Evolutionary conservation across 257 asterid species (phyloP).

Genomic region (Capsicum chinense): DNA sequence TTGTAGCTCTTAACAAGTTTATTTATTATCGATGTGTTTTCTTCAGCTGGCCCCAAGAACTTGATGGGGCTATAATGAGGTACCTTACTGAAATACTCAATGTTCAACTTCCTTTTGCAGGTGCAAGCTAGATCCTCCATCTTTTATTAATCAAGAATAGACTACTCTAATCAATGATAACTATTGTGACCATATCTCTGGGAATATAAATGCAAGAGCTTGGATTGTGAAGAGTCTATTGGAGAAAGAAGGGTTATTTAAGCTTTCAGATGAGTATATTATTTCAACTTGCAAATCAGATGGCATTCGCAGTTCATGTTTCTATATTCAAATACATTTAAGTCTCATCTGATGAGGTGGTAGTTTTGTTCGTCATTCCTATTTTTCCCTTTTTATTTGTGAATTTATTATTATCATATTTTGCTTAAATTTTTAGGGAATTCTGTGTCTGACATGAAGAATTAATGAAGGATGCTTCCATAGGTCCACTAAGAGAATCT

Average conservation of each 20-base stretch:
- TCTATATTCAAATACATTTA: too few species aligned
- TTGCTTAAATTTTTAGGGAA: slow-evolving; percentile 57
- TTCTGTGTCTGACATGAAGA: slow-evolving; percentile 99
- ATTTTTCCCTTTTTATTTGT: slow-evolving; percentile 10
- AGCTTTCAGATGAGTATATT: too few species aligned
- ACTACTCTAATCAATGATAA: not conserved
- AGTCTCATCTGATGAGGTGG: too few species aligned
- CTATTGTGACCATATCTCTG: slow-evolving; percentile 29
- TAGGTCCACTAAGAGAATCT: slow-evolving; percentile 97
- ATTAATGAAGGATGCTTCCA: slow-evolving; percentile 97
- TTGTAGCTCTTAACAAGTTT: not conserved
- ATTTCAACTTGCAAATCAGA: too few species aligned
- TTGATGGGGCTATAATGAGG: slow-evolving; percentile 97
- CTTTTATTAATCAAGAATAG: not conserved
- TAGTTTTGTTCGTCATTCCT: not conserved
- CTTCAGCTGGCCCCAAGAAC: slow-evolving; percentile 79
- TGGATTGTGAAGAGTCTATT: slow-evolving; percentile 86
- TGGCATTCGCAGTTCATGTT: too few species aligned
- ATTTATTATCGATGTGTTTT: not conserved
- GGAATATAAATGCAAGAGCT: slow-evolving; percentile 80
- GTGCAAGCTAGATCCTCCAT: slow-evolving; percentile 41
- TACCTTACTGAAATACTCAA: slow-evolving; percentile 93
- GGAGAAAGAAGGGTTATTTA: slow-evolving; percentile 44
- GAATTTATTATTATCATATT: not conserved
- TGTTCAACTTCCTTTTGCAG: slow-evolving; percentile 95